Evolutionary conservation across 768 basidiomycete genomes (phyloP).

Genomic region (Phylloporus sp.): DNA sequence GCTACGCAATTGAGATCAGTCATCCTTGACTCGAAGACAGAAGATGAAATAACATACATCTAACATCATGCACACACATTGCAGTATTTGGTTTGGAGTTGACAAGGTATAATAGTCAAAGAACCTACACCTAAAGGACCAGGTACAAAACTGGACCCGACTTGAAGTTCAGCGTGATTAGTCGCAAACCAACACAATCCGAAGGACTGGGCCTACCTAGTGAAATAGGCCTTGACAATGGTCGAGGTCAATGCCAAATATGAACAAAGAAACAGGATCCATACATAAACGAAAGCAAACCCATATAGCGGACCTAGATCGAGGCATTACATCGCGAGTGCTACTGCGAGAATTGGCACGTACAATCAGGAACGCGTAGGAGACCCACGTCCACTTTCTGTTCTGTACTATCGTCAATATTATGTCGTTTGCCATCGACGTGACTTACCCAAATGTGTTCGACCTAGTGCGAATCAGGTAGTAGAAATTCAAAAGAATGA

Average conservation of each 20-base stretch:
- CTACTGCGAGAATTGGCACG: no score
- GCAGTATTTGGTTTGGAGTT: neutral
- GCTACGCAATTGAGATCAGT: neutral
- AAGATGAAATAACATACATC: constrained; percentile 2
- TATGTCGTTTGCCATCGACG: no score
- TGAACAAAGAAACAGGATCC: no score
- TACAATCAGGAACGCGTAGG: no score
- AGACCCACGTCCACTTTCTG: no score
- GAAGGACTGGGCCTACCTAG: neutral
- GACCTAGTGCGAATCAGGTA: no score
- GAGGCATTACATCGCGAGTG: no score
- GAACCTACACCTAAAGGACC: constrained; percentile 4
- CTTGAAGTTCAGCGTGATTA: neutral
- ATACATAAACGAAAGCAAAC: no score
- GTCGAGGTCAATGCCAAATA: neutral
- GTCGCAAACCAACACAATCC: neutral
- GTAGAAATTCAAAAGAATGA: no score
- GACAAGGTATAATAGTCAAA: neutral
- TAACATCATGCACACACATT: neutral
- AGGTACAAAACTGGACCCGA: neutral
- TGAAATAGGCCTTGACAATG: neutral
- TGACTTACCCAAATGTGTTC: no score
- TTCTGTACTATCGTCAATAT: no score
- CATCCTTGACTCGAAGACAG: neutral
- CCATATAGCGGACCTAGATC: no score